Conservation (phyloP, 2,329 filamentous ascomycete genomes). For the Colletotrichum lindemuthianum region DNA sequence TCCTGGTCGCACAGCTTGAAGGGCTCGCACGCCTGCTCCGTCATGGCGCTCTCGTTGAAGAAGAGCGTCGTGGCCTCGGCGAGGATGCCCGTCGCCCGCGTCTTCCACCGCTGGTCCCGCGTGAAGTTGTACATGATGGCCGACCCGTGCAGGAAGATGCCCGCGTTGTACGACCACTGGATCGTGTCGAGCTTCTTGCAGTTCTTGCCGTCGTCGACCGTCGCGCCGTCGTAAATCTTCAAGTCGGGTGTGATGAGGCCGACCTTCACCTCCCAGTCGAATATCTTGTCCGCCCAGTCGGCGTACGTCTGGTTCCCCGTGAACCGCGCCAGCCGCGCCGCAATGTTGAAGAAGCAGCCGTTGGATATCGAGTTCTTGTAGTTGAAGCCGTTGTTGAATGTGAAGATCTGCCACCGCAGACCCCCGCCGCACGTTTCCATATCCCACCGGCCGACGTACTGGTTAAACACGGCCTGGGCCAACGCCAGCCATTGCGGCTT, state of each 20-base stretch:
- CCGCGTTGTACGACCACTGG: constrained; percentile 78
- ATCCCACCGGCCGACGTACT: constrained; percentile 79
- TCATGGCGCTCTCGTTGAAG: constrained; percentile 65
- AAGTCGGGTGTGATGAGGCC: constrained; percentile 67
- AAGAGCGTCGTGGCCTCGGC: constrained; percentile 63
- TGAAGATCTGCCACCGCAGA: constrained; percentile 86
- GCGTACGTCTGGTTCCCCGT: constrained; percentile 83
- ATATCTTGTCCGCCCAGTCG: constrained; percentile 78
- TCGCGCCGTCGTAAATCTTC: constrained; percentile 63
- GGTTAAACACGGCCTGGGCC: constrained; percentile 83
- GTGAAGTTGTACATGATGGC: constrained; percentile 74
- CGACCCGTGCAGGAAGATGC: constrained; percentile 70
- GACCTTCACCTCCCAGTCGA: constrained; percentile 68
- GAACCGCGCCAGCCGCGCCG: constrained; percentile 78
- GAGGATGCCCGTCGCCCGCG: constrained; percentile 68
- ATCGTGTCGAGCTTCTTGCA: constrained; percentile 65
- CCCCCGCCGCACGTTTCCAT: constrained; percentile 74
- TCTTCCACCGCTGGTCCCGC: constrained; percentile 61
- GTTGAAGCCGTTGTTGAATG: constrained; percentile 76
- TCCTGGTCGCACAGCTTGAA: constrained; percentile 72
- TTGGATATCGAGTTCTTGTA: constrained; percentile 77
- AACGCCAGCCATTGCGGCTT: constrained; percentile 81
- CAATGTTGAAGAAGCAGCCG: constrained; percentile 76
- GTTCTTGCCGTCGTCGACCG: constrained; percentile 48
- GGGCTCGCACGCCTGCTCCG: constrained; percentile 74